These are phyloP conservation scores for Phytophthora tubulina DNA, from an alignment of 352 stramenopile species.

Conservation along the genomic window DNA sequence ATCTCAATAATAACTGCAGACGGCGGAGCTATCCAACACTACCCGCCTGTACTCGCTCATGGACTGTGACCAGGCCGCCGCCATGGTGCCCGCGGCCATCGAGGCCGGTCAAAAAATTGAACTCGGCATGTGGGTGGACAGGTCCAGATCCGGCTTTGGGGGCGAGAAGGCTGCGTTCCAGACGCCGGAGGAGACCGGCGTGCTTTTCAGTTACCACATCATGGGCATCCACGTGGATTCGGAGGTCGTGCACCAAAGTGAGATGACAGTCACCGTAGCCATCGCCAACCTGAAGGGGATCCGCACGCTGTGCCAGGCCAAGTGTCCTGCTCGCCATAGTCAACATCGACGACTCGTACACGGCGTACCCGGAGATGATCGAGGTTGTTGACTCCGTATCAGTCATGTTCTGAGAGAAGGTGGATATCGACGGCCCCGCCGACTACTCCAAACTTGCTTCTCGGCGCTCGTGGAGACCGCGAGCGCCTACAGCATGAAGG, in stretches of 20 bases:
- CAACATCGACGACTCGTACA: conserved; percentile 68
- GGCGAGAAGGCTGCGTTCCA: conserved; percentile 57
- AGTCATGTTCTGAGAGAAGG: conserved; percentile 75
- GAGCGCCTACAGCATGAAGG: conserved; percentile 54
- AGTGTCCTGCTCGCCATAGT: conserved; percentile 68
- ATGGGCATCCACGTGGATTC: conserved; percentile 74
- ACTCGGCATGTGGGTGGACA: conserved; percentile 67
- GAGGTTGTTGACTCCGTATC: conserved; percentile 69
- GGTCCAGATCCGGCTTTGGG: conserved; percentile 44
- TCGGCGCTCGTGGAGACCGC: conserved; percentile 43
- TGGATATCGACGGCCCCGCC: conserved; percentile 44
- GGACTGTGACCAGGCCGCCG: conserved; percentile 58
- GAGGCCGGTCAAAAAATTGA: conserved; percentile 56
- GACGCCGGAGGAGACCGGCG: conserved; percentile 48
- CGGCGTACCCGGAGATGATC: conserved; percentile 60
- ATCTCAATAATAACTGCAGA: no score
- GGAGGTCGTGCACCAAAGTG: conserved; percentile 70
- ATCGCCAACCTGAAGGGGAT: conserved; percentile 69
- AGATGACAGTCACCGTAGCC: conserved; percentile 51
- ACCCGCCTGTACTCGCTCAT: conserved; percentile 64
- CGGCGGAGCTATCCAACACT: no score
- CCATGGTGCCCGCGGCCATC: conserved; percentile 53
- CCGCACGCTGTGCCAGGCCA: conserved; percentile 49
- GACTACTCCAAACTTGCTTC: conserved; percentile 57
- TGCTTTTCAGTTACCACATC: conserved; percentile 52